These are phyloP conservation scores for Tricholoma hemisulphureum DNA, from an alignment of 768 basidiomycete species.

Conservation along the genomic window DNA sequence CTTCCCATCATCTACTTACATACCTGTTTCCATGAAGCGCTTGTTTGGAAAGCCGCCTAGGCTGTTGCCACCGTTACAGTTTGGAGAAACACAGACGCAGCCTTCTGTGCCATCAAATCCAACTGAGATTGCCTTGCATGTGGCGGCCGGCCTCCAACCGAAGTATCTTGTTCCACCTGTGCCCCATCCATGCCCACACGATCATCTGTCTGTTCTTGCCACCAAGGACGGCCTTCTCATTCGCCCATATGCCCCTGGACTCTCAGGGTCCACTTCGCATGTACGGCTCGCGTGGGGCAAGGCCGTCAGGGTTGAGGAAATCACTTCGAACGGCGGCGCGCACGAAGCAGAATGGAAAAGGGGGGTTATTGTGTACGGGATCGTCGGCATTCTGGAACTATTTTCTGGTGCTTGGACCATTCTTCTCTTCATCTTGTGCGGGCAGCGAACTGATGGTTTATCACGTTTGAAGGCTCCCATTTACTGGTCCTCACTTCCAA, in stretches of 20 bases:
- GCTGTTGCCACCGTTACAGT: conserved; percentile 28
- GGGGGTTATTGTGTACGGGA: conserved; percentile 65
- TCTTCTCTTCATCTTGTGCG: conserved; percentile 9
- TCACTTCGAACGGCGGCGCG: conserved; percentile 30
- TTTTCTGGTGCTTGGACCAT: conserved; percentile 55
- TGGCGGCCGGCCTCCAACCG: conserved; percentile 48
- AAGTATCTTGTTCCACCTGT: conserved; percentile 64
- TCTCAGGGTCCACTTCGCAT: conserved; percentile 33
- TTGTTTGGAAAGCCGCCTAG: conserved; percentile 30
- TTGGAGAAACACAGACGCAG: conserved; percentile 9
- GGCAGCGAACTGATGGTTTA: conserved; percentile 6
- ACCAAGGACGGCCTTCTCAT: conserved; percentile 66
- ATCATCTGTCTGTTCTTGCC: conserved; percentile 60
- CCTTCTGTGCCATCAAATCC: conserved; percentile 12
- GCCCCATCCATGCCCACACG: conserved; percentile 74
- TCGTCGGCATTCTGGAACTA: conserved; percentile 71
- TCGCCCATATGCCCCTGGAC: conserved; percentile 48
- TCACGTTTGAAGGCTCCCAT: conserved; percentile 58
- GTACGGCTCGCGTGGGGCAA: conserved; percentile 60
- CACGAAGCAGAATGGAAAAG: conserved; percentile 52
- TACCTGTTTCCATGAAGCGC: conserved; percentile 15
- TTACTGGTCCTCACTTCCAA: conserved; percentile 69
- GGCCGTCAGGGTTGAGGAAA: conserved; percentile 49
- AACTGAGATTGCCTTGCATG: conserved; percentile 11
- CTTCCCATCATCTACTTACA: not conserved